These are phyloP conservation scores for Pharus latifolius DNA, from an alignment of 176 grass and related monocot genomes.

Conservation along the genomic window DNA sequence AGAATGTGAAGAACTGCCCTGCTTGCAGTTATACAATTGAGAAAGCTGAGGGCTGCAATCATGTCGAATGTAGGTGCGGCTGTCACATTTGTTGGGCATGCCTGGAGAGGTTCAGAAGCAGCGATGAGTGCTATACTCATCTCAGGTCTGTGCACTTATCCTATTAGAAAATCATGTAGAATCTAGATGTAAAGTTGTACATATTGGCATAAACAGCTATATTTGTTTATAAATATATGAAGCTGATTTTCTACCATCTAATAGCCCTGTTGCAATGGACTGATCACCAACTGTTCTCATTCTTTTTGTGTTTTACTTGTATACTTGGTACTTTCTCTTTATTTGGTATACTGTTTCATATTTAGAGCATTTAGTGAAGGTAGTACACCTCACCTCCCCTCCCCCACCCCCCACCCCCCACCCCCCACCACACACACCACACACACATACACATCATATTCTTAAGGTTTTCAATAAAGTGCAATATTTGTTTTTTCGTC, in stretches of 20 bases:
- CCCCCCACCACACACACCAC: too few species aligned
- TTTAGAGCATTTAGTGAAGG: background rate
- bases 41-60: conserved; percentile 83
- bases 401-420: too few species aligned
- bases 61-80: conserved; percentile 72
- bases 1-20: conserved; percentile 72
- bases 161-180: conserved; percentile 12
- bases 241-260: background rate
- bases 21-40: conserved; percentile 71
- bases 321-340: background rate
- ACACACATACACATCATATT: too few species aligned
- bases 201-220: conserved; percentile 1
- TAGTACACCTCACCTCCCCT: too few species aligned
- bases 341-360: background rate
- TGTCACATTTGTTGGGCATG: conserved; percentile 86
- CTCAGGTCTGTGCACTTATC: conserved; percentile 49
- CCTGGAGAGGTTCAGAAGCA: conserved; percentile 52
- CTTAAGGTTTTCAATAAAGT: too few species aligned
- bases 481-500: too few species aligned
- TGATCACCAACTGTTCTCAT: background rate
- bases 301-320: background rate
- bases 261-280: background rate
- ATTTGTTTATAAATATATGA: conserved; percentile 3
- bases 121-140: conserved; percentile 69
- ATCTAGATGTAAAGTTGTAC: conserved; percentile 32